Percentiles rank a stretch among this genome's conserved stretches.
Evolutionary conservation across 2,329 filamentous ascomycete species (phyloP).

Genomic region (Botrytis porri): DNA sequence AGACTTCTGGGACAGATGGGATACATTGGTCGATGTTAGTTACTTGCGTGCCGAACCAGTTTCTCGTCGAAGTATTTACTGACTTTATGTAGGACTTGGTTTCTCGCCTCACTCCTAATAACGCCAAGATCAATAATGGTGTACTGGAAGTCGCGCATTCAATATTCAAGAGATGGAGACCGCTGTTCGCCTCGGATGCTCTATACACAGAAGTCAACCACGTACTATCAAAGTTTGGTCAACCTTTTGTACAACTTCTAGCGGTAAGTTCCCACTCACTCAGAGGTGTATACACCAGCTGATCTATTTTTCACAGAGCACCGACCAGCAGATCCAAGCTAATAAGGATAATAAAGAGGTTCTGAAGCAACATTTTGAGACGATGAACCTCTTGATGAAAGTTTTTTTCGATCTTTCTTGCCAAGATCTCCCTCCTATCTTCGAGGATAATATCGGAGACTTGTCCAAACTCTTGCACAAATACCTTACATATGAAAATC

Average conservation of each 20-base stretch:
- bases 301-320: conserved; percentile 47
- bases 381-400: conserved; percentile 84
- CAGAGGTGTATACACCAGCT: conserved; percentile 11
- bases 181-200: conserved; percentile 87
- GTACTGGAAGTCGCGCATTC: conserved; percentile 97
- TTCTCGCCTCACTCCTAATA: conserved; percentile 75
- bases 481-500: conserved; percentile 86
- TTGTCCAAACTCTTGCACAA: conserved; percentile 84
- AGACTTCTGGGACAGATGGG: conserved; percentile 95
- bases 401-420: conserved; percentile 96
- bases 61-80: conserved; percentile 19
- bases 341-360: conserved; percentile 72
- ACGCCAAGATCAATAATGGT: conserved; percentile 84
- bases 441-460: conserved; percentile 80
- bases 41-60: not conserved
- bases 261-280: conserved; percentile 49
- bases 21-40: conserved; percentile 81
- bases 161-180: conserved; percentile 94
- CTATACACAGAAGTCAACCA: conserved; percentile 96
- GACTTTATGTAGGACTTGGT: conserved; percentile 67
- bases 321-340: conserved; percentile 68
- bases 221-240: conserved; percentile 80
- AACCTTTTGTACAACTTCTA: conserved; percentile 78
- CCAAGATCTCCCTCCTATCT: conserved; percentile 90
- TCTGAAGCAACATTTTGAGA: conserved; percentile 76